phyloP scores from a whole-genome alignment of 805 yeast species.

The Lachancea meyersii region DNA sequence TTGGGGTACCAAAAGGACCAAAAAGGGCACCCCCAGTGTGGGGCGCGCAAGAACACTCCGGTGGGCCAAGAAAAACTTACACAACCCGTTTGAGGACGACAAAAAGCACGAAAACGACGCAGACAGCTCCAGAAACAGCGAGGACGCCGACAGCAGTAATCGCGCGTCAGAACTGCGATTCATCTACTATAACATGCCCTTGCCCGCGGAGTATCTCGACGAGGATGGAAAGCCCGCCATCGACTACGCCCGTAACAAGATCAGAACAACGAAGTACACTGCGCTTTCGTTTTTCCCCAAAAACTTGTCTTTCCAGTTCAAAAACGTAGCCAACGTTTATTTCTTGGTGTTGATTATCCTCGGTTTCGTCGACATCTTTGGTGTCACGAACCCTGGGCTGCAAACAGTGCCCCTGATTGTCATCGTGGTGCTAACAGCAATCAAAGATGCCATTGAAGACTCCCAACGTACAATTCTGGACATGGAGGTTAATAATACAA shows the following conservation, averaged over 20 bases:
- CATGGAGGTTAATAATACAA: slow-evolving; percentile 68
- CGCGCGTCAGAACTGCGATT: slow-evolving; percentile 41
- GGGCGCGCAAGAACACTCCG: slow-evolving; percentile 56
- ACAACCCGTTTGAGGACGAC: slow-evolving; percentile 30
- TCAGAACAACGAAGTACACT: slow-evolving; percentile 92
- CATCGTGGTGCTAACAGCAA: slow-evolving; percentile 66
- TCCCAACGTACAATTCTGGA: slow-evolving; percentile 67
- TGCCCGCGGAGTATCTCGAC: slow-evolving; percentile 55
- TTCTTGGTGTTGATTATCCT: slow-evolving; percentile 73
- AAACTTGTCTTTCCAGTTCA: slow-evolving; percentile 72
- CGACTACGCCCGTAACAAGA: slow-evolving; percentile 79
- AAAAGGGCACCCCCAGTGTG: slow-evolving; percentile 58
- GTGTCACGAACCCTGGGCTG: slow-evolving; percentile 72
- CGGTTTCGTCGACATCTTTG: slow-evolving; percentile 72
- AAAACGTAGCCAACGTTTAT: slow-evolving; percentile 84
- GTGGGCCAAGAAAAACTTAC: slow-evolving; percentile 38
- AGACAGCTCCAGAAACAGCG: slow-evolving; percentile 30
- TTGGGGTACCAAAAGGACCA: slow-evolving; percentile 87
- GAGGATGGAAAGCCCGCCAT: slow-evolving; percentile 55
- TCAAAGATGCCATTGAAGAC: slow-evolving; percentile 78
- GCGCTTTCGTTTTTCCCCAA: slow-evolving; percentile 86
- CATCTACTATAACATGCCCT: slow-evolving; percentile 50
- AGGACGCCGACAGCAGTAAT: slow-evolving; percentile 30
- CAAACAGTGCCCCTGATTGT: slow-evolving; percentile 75
- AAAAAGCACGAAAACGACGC: slow-evolving; percentile 19